Evolutionary conservation across 164 flowering plant genomes (phyloP).

Genomic region (Magnolia changhungtana): DNA sequence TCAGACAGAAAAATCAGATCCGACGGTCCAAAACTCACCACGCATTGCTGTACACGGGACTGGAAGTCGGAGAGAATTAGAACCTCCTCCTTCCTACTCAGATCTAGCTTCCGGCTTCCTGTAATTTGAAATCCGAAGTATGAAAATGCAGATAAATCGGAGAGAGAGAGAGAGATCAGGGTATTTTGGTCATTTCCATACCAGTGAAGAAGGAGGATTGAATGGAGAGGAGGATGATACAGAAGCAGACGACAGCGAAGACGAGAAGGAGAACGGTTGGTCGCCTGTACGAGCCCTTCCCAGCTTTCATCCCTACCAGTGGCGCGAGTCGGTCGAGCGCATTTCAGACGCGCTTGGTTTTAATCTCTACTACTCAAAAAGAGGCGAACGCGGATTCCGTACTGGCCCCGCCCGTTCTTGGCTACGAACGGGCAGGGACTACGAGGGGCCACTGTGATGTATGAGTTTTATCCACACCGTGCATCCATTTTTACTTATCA

Average conservation of each 20-base stretch:
- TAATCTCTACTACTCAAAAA: too few relatives aligned
- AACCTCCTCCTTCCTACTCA: conserved; percentile 31
- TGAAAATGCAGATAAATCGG: background rate
- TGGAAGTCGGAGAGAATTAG: conserved; percentile 60
- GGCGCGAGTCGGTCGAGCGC: too few relatives aligned
- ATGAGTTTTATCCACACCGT: too few relatives aligned
- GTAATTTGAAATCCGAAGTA: conserved; percentile 8
- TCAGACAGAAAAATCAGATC: background rate
- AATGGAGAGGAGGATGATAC: conserved; percentile 55
- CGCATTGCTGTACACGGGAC: conserved; percentile 72
- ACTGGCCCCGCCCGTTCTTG: too few relatives aligned
- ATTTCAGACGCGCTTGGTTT: too few relatives aligned
- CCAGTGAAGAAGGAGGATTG: conserved; percentile 33
- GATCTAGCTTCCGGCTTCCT: conserved; percentile 33
- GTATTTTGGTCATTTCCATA: background rate
- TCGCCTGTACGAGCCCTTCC: conserved; percentile 19
- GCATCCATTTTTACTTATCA: too few relatives aligned
- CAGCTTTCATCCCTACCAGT: conserved; percentile 10
- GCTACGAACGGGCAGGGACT: too few relatives aligned
- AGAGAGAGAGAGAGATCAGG: background rate
- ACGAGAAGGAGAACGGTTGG: conserved; percentile 48
- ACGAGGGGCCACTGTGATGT: too few relatives aligned
- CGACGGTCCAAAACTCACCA: conserved; percentile 41
- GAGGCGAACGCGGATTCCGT: too few relatives aligned
- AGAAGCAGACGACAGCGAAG: conserved; percentile 51